phyloP scores from a whole-genome alignment of 2,329 filamentous ascomycete genomes.

The Cylindrodendrum hubeiense region DNA sequence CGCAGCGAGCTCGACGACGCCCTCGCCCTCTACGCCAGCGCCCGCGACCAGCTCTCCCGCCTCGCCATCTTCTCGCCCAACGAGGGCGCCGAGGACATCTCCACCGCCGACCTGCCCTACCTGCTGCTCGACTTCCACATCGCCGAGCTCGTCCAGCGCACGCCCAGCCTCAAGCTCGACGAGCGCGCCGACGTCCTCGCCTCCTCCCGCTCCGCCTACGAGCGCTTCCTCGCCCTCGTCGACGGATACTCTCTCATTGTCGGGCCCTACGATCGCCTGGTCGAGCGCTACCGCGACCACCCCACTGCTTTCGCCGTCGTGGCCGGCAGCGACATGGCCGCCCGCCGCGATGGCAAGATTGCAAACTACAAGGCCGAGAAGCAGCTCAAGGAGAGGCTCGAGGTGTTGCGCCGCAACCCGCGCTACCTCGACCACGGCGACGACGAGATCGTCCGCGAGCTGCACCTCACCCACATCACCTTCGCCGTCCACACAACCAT shows the following conservation, averaged over 20 bases:
- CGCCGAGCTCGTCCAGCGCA: slow-evolving; percentile 82
- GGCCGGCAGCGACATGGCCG: slow-evolving; percentile 70
- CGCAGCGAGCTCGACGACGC: slow-evolving; percentile 75
- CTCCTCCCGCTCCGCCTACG: slow-evolving; percentile 77
- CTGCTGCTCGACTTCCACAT: slow-evolving; percentile 82
- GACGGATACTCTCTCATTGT: slow-evolving; percentile 84
- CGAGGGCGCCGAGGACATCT: slow-evolving; percentile 87
- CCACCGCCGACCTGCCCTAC: slow-evolving; percentile 88
- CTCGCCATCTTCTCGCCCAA: slow-evolving; percentile 91
- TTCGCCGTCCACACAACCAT: slow-evolving; percentile 85
- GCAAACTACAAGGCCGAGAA: slow-evolving; percentile 88
- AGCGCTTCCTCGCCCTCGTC: slow-evolving; percentile 80
- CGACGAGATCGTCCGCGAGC: slow-evolving; percentile 83
- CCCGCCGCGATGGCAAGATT: slow-evolving; percentile 86
- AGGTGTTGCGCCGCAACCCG: slow-evolving; percentile 62
- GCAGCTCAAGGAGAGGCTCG: slow-evolving; percentile 84
- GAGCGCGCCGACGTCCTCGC: slow-evolving; percentile 75
- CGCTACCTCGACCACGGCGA: slow-evolving; percentile 75
- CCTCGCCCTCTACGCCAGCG: slow-evolving; percentile 79
- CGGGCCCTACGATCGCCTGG: slow-evolving; percentile 73
- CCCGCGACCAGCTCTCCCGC: slow-evolving; percentile 75
- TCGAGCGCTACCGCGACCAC: slow-evolving; percentile 79
- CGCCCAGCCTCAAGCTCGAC: slow-evolving; percentile 63
- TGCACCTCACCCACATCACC: slow-evolving; percentile 81
- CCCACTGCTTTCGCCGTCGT: slow-evolving; percentile 80